Evolutionary conservation across 148 eudicot species (phyloP), one percentile per base, ranked within the genome.

Genomic region (Vaccinium corymbosum): DNA sequence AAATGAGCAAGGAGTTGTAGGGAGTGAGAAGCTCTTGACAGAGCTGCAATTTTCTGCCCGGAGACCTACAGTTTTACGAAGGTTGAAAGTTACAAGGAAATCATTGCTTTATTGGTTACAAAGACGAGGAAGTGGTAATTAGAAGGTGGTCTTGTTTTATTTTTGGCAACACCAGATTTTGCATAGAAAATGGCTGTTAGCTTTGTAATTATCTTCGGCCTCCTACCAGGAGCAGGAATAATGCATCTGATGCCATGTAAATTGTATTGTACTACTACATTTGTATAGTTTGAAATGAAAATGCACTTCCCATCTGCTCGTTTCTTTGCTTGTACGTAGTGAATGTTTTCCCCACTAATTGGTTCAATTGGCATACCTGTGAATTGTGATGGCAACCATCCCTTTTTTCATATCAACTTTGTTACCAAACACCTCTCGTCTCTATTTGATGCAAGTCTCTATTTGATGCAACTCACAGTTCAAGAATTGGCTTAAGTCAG

Each of bases 71-170:
- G 86, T 89, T 82, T 73, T 93, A 77, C 89, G 85, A 56, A 89
- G 95, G 90, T 79, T 97, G 82, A 81, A 85, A 80, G 93, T 97
- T 22, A 87, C 98, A 14, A 91, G 81, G 74, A 90, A 89, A 51
- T 94, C 98, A 0, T 85, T 97, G 88, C 72, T 80, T 51, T 76
- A 79, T 35, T 97, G 99, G 99, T 80, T 97, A 87, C 88, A 64
- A 56, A 92, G 87, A 87, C 89, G 86, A 83, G 59, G 53, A 32
- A 81, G 66, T 61, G 75, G 81, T 9, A 62, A 80, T 75, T 19
- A 76, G 20, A 50, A 78, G 50, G 81, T 82, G 59, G 29, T 15
- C 84, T 27, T 52, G 52, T 35, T 61, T 74, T 27, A 82, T 11
- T 15, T 27, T 17, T 53, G 25, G 32, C 82, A 29, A 3, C 1